Base-by-base conservation (phyloP, 2,329 filamentous ascomycete genomes). In the Aspergillus ustus region DNA sequence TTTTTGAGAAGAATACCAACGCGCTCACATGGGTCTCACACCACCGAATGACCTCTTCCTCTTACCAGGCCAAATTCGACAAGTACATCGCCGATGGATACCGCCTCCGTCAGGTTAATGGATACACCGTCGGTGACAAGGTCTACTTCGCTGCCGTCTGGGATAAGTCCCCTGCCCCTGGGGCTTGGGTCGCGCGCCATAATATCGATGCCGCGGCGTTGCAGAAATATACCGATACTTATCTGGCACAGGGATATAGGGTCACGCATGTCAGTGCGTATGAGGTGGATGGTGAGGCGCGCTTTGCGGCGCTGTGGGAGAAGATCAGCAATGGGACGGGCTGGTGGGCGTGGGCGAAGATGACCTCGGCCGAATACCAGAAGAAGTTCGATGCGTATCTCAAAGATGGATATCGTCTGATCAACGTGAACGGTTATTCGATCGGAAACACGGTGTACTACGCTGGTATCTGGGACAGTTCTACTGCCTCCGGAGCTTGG, bases 241-340 rank as follows among this genome's bases (percentile, higher is more conserved):
- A 60, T 29, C 7, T 60, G 1, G 49, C 45, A 8, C 31, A 63
- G 34, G 63, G 63, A 13, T 65, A 65, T 37, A 31, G 46, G 31
- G 50, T 65, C 45, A 59, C 57, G 2, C 53, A 65, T 40, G 51
- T 63, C 17, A 65, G 63, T 29, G 63, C 56, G 11, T 65, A 65
- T 31, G 63, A 65, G 48, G 50, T 60, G 15, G 34, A 34, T 5
- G 50, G 54, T 13, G 57, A 58, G 46, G 46, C 43, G n/a, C 63
- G 60, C 13, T 65, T 56, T 57, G 63, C 63, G 9, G 63, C 63
- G 8, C 25, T 65, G 6, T 65, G 63, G 63, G 63, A 65, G 57
- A 59, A 65, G 57, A 15, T n/a, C 11, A 37, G 50, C 25, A 51
- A 60, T 7, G 37, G 19, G 17, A 25, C 20, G 8, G 46, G 43